phyloP scores from a whole-genome alignment of 768 basidiomycete genomes.

The Coprinellus aureogranulatus region DNA sequence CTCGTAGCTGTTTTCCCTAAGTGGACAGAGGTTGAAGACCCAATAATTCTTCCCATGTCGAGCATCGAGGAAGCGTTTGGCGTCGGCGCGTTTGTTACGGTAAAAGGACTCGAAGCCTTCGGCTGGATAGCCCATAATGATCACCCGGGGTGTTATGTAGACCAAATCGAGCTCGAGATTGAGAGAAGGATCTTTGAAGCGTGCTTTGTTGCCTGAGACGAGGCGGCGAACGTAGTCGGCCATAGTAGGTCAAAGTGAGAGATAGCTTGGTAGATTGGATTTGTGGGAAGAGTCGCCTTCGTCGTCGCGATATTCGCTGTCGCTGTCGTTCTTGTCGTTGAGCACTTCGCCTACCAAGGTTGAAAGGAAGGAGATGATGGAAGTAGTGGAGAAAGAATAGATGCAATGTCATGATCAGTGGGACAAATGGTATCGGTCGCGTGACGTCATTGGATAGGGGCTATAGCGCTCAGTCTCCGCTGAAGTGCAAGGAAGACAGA shows the following conservation, averaged over 20 bases:
- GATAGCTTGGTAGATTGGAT: too few species aligned
- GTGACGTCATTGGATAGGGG: too few species aligned
- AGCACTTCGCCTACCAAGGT: too few species aligned
- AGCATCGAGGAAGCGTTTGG: conserved; percentile 68
- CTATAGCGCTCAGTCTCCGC: too few species aligned
- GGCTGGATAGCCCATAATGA: conserved; percentile 86
- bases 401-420: too few species aligned
- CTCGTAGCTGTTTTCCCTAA: conserved; percentile 78
- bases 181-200: conserved; percentile 67
- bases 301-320: too few species aligned
- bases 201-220: conserved; percentile 79
- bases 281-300: too few species aligned
- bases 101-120: conserved; percentile 76
- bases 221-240: conserved; percentile 65
- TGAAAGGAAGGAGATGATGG: too few species aligned
- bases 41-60: conserved; percentile 77
- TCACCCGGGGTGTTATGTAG: conserved; percentile 71
- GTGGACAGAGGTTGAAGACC: conserved; percentile 88
- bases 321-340: too few species aligned
- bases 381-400: too few species aligned
- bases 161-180: conserved; percentile 70
- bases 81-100: conserved; percentile 74
- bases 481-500: too few species aligned
- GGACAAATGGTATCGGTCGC: too few species aligned
- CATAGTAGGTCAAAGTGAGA: conserved; percentile 34